Evolutionary conservation across 331 rosid genomes (phyloP), one percentile per base, ranked within the genome.

Genomic region (Erythrophleum ivorense): DNA sequence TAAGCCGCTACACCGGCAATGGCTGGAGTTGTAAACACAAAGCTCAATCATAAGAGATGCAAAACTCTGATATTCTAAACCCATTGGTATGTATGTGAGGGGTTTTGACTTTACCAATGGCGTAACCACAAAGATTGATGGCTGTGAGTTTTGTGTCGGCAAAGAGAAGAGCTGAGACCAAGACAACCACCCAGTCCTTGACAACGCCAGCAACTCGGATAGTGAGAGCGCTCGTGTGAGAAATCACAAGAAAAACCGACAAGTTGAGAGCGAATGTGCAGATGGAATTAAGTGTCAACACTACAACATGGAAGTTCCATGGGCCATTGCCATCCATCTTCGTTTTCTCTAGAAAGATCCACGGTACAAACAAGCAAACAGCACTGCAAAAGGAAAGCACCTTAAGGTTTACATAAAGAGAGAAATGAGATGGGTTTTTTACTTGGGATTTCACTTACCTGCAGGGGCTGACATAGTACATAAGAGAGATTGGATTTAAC

Each of bases 401-500:
- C n/a, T n/a, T n/a, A n/a, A n/a, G n/a, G n/a, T n/a, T n/a, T n/a
- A n/a, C n/a, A n/a, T n/a, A n/a, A n/a, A n/a, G n/a, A n/a, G n/a
- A n/a, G n/a, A n/a, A n/a, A n/a, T n/a, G n/a, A n/a, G n/a, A n/a
- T n/a, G n/a, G n/a, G n/a, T n/a, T n/a, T n/a, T n/a, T n/a, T n/a
- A n/a, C n/a, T n/a, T n/a, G n/a, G n/a, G n/a, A n/a, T n/a, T 29
- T 7, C 38, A 72, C 81, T 78, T 92, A 84, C 98, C 98, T 94
- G 97, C 94, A 94, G 34, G 98, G 98, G 86, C 98, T 94, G 82
- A 94, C 97, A 77, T 94, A 94, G 84, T 90, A 94, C 98, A 94
- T 92, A 80, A 94, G 86, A 9, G 98, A 94, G 78, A 94, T 84
- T 55, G 98, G 97, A 76, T 92, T 94, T 81, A 94, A 84, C 84